Evolutionary conservation across 805 yeast genomes (phyloP), one percentile per base, ranked within the genome.

Genomic region (Nakazawaea siamensis): DNA sequence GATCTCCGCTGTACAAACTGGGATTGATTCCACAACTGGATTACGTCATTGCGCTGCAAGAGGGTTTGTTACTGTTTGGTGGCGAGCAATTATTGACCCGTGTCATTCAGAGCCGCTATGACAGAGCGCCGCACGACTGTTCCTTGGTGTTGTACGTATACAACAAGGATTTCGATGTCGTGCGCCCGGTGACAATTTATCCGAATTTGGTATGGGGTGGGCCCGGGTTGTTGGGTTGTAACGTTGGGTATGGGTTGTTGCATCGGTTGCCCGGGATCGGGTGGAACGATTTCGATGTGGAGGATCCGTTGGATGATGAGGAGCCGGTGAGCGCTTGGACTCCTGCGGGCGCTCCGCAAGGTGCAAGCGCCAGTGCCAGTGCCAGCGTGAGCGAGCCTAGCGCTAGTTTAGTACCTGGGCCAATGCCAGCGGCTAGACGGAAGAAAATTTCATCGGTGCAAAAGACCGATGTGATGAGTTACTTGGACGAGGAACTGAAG

Each of bases 191-290:
- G 3, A 76, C 83, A 0, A 84, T 88, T n/a, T 64, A 71, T 35
- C 81, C 85, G 3, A 61, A 69, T n/a, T 67, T 69, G n/a, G 55
- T 61, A 13, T 83, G 92, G 86, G 85, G 87, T n/a, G 86, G 88
- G 12, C 70, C 64, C 43, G 95, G 95, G 1, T 63, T 86, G 24
- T 59, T 90, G 24, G 98, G 98, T 2, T 87, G 96, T 58, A 94
- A 88, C 44, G 94, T 90, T 14, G 97, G 97, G 0, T 88, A 87
- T 49, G 98, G 98, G 0, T 66, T 82, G 34, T 61, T 90, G 33
- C 97, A 90, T 52, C 63, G 92, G 41, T 58, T 84, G n/a, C 96
- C 97, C 1, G 73, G 76, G 39, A 80, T 75, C 4, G 51, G 66
- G 8, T 73, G 70, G 0, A 68, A 70, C 39, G 73, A 69, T 49